Conservation (phyloP, 2,329 filamentous ascomycete species). For the Zarea fungicola region DNA sequence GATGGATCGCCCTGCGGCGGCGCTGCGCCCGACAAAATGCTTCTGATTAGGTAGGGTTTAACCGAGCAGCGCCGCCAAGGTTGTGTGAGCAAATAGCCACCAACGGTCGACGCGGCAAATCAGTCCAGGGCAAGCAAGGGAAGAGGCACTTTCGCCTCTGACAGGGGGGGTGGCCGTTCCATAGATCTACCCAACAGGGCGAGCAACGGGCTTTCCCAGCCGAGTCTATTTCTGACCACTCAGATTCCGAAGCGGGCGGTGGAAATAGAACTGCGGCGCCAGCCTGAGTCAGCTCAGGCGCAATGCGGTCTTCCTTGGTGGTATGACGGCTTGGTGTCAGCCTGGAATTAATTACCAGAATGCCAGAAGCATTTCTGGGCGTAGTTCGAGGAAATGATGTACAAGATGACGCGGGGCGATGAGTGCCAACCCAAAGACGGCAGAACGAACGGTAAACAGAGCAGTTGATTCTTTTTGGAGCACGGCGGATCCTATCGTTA, state of each 20-base stretch:
- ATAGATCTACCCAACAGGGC: neutral
- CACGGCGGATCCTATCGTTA: neutral
- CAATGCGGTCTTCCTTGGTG: neutral
- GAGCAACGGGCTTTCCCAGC: neutral
- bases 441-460: neutral
- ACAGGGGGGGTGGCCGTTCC: too few relatives aligned
- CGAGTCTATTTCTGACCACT: slow-evolving; percentile 2
- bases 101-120: neutral
- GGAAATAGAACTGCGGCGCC: neutral
- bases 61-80: neutral
- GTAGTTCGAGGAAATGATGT: neutral
- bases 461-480: neutral
- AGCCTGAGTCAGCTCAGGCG: slow-evolving; percentile 9
- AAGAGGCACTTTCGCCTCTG: neutral
- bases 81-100: neutral
- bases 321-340: slow-evolving; percentile 4
- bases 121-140: neutral
- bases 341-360: neutral
- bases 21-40: too few relatives aligned
- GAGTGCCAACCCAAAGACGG: neutral
- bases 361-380: too few relatives aligned
- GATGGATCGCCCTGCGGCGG: too few relatives aligned
- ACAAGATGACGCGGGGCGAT: slow-evolving; percentile 1
- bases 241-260: neutral
- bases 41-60: too few relatives aligned